Base-by-base conservation (phyloP, 73 alveolate genomes). In the Tetrahymena malaccensis region DNA sequence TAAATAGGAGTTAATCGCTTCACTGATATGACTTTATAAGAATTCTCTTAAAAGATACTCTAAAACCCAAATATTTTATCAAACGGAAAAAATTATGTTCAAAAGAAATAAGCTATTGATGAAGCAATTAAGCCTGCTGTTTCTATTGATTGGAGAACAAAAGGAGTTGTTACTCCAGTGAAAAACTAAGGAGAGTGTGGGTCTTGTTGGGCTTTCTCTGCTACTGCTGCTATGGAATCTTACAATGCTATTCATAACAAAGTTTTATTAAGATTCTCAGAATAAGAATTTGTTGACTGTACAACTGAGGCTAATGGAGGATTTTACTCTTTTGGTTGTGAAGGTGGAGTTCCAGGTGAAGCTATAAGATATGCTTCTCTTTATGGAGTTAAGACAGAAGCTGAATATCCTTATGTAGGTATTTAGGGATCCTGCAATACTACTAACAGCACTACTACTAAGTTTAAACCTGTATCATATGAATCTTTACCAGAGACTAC, bases 121-220 rank as follows among this genome's bases (percentile, higher is more conserved):
- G 17, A 44, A 4, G 25, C 6, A 7, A 4, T 44, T 11, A 3
- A 84, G 21, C 31, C n/a, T 35, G 93, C 93, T 84, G 11, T 2
- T 17, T 84, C 93, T 55, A 57, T 94, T 34, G 99, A 97, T 96
- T 97, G 98, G 99, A 96, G 96, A 44, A 94, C 94, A 2, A 27
- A 95, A 17, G 99, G 98, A 17, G 97, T 94, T 35, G 97, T 98
- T 12, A 95, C 96, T 93, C 98, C 98, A 34, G 98, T 98, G 1
- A 96, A 95, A 94, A 93, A 98, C 93, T 97, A 98, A 95, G 98
- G 97, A 9, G 56, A 58, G 43, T 98, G 99, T 94, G 98, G 98
- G 22, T 96, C 98, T 15, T 96, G 98, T 94, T 98, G 98, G 98
- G 97, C 99, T 16, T 98, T 97, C 97, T 93, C 98, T 40, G 95